Evolutionary conservation across 768 basidiomycete species (phyloP), one percentile per base, ranked within the genome.

Genomic region (Lentinula sp.): DNA sequence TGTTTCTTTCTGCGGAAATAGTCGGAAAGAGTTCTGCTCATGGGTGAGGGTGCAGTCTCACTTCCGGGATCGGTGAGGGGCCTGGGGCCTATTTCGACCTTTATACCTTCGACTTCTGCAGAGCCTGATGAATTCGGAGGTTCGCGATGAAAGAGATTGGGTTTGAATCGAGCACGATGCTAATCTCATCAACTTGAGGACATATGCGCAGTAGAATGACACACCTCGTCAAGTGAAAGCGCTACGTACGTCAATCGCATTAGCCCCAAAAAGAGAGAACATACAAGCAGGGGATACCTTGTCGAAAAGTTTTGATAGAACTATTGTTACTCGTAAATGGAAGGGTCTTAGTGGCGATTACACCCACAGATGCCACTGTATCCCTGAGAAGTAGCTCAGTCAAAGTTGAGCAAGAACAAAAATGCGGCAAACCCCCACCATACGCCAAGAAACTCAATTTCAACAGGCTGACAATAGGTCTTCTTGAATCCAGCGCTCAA

Each of bases 401-500:
- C 35, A 60, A 39, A 41, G 57, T 7, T 4, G 35, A 42, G 16
- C 39, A 41, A 4, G 33, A 41, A 32, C 55, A 35, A 52, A 43
- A 1, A 37, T 45, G 20, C 43, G 5, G 16, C 65, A 15, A 32
- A 53, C 35, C 81, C 28, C 28, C 65, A 89, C 90, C 90, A 93
- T 51, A 90, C 85, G 1, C 91, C 91, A 51, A 94, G 71, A 58
- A 93, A 93, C 13, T 91, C 87, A n/a, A 93, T 78, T 18, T 78
- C 73, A 6, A 92, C 87, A n/a, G 74, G 70, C 37, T 77, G 81
- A 57, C 84, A 88, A 68, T 90, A 93, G 0, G 86, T 87, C 63
- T 77, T 68, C 72, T 91, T 93, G 72, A 90, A 94, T 9, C 86
- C 85, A 2, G 79, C 78, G 12, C 83, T 82, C 12, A 89, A 71